Percentiles rank a stretch among this genome's conserved stretches.
Evolutionary conservation across 2,329 filamentous ascomycete species (phyloP).

Genomic region (Penicillium sp.): DNA sequence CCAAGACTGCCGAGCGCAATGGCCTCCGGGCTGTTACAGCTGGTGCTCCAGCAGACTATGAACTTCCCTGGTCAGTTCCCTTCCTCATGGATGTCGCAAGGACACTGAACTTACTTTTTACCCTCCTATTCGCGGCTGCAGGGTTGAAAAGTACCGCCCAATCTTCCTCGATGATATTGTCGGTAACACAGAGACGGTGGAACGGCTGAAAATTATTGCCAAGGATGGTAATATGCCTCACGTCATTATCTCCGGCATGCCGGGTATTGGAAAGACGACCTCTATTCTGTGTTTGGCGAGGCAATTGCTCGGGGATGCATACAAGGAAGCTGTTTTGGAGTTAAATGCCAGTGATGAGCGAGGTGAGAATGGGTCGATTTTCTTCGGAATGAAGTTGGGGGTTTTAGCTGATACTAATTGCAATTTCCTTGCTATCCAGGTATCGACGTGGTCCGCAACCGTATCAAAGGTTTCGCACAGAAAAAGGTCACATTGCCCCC

Average conservation of each 20-base stretch:
- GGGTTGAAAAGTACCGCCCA: constrained; percentile 98
- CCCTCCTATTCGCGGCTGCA: constrained; percentile 42
- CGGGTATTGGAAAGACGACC: constrained; percentile 97
- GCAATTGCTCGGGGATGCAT: constrained; percentile 86
- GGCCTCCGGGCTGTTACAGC: constrained; percentile 45
- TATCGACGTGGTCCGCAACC: constrained; percentile 94
- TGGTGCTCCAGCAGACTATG: constrained; percentile 50
- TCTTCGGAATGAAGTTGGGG: neutral
- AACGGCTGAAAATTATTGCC: constrained; percentile 95
- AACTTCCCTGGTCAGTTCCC: constrained; percentile 52
- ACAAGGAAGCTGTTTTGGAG: constrained; percentile 96
- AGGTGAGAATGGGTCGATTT: constrained; percentile 52
- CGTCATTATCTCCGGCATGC: constrained; percentile 99
- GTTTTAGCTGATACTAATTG: neutral
- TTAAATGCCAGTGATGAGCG: constrained; percentile 95
- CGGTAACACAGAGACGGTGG: constrained; percentile 96
- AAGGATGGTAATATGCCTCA: constrained; percentile 99
- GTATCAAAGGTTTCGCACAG: constrained; percentile 98
- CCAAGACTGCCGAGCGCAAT: constrained; percentile 48
- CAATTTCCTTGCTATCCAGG: constrained; percentile 51
- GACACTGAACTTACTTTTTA: constrained; percentile 20
- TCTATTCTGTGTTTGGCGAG: constrained; percentile 90
- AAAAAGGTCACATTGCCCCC: constrained; percentile 95
- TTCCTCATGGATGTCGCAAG: neutral
- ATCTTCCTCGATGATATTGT: constrained; percentile 95